These are phyloP conservation scores for Daldinia grandis DNA, from an alignment of 495 filamentous ascomycete genomes.

Conservation along the genomic window DNA sequence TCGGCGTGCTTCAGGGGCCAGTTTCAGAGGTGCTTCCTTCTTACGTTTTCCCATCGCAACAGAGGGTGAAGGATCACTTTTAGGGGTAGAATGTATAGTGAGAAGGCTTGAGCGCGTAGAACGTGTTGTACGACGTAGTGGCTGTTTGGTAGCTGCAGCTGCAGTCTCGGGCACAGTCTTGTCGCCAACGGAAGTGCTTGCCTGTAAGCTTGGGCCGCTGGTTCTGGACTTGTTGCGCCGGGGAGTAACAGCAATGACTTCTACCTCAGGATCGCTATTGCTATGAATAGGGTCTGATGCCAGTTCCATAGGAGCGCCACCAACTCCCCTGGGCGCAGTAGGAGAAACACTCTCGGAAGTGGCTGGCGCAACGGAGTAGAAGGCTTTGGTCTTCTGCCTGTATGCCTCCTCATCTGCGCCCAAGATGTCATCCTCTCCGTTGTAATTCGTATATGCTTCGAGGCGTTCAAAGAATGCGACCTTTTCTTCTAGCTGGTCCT, in stretches of 20 bases:
- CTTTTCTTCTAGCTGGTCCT: slow-evolving; percentile 40
- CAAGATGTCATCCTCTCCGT: slow-evolving; percentile 35
- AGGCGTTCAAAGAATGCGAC: slow-evolving; percentile 42
- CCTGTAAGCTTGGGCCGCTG: neutral
- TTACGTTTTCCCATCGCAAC: slow-evolving; percentile 60
- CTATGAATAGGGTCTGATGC: slow-evolving; percentile 22
- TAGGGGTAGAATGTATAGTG: slow-evolving; percentile 21
- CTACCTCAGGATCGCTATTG: slow-evolving; percentile 24
- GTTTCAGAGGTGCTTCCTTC: slow-evolving; percentile 45
- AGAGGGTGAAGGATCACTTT: slow-evolving; percentile 32
- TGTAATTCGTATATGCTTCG: slow-evolving; percentile 13
- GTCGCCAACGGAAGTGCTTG: neutral
- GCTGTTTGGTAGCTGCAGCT: slow-evolving; percentile 14
- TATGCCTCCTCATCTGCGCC: slow-evolving; percentile 30
- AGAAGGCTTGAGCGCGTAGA: slow-evolving; percentile 16
- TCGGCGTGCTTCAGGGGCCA: slow-evolving; percentile 65
- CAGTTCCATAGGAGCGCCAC: slow-evolving; percentile 3
- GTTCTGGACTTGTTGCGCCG: slow-evolving; percentile 9
- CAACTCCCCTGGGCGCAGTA: neutral
- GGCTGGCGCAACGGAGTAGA: slow-evolving; percentile 16
- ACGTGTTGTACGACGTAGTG: slow-evolving; percentile 34
- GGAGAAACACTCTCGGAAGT: slow-evolving; percentile 2
- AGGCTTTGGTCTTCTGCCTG: slow-evolving; percentile 32
- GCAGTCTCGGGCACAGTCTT: slow-evolving; percentile 25
- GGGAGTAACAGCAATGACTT: slow-evolving; percentile 36